Evolutionary conservation across 805 yeast genomes (phyloP).

Genomic region (Saturnispora bothae): DNA sequence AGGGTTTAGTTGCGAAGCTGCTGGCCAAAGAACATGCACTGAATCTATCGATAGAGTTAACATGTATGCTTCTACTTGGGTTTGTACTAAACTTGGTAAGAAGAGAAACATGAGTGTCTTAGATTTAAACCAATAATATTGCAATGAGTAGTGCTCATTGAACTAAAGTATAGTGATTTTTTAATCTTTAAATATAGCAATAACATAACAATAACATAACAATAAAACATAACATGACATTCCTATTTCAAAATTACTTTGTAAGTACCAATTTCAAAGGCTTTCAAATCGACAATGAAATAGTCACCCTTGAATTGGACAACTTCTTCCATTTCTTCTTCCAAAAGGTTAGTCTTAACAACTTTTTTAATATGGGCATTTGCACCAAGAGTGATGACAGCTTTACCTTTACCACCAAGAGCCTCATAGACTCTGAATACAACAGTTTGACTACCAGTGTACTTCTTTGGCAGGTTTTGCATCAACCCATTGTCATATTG

Average conservation of each 20-base stretch:
- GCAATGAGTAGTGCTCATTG: too few relatives aligned
- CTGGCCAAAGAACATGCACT: conserved; percentile 55
- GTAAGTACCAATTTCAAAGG: conserved; percentile 70
- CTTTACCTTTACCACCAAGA: conserved; percentile 67
- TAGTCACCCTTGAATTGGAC: conserved; percentile 20
- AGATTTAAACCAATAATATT: conserved; percentile 14
- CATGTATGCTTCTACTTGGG: conserved; percentile 87
- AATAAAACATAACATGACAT: background rate
- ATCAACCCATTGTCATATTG: conserved; percentile 29
- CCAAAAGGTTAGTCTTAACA: conserved; percentile 48
- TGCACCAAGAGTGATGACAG: conserved; percentile 34
- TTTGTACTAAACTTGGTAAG: conserved; percentile 44
- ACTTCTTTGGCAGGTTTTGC: conserved; percentile 32
- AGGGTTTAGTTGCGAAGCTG: conserved; percentile 63
- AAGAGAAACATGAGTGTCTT: conserved; percentile 44
- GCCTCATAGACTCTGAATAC: conserved; percentile 77
- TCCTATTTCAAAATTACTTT: conserved; percentile 32
- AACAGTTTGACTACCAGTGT: conserved; percentile 38
- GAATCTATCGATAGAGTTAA: conserved; percentile 67
- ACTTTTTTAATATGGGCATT: conserved; percentile 36
- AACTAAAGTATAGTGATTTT: too few relatives aligned
- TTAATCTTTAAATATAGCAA: too few relatives aligned
- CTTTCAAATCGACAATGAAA: conserved; percentile 40
- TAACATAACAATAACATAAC: background rate
- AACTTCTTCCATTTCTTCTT: conserved; percentile 37